Conservation (phyloP, 345 rosid species). For the Theobroma cacao region DNA sequence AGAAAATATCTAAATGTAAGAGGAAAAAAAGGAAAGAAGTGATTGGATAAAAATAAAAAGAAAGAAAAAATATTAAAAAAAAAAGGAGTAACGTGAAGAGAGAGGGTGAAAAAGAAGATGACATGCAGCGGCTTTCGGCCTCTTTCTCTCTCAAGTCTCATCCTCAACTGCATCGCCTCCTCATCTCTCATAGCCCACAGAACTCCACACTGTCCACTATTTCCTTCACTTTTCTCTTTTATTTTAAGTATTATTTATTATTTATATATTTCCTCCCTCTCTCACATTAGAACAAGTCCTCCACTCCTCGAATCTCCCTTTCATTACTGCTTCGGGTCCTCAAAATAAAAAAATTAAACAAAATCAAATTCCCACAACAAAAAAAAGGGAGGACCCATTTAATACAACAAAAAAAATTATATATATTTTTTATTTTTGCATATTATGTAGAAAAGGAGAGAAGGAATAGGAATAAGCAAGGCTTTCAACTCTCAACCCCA, state of each 20-base stretch:
- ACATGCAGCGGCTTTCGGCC: slow-evolving; percentile 52
- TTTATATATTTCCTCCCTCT: background rate
- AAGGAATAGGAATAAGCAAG: background rate
- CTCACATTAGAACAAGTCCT: slow-evolving; percentile 25
- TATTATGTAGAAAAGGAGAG: background rate
- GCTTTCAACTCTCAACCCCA: slow-evolving; percentile 3
- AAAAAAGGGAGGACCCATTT: slow-evolving; percentile 23
- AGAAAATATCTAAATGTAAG: background rate
- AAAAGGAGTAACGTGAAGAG: slow-evolving; percentile 4
- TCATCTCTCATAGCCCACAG: too few species aligned
- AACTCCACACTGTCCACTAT: background rate
- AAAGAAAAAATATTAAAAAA: background rate
- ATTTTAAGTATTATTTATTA: background rate
- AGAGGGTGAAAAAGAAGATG: slow-evolving; percentile 18
- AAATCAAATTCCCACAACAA: background rate
- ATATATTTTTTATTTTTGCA: background rate
- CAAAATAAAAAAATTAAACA: slow-evolving; percentile 15
- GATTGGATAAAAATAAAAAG: background rate
- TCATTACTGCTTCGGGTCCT: slow-evolving; percentile 31
- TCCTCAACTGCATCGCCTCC: background rate
- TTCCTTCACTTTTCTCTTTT: background rate
- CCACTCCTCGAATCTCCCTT: slow-evolving; percentile 39
- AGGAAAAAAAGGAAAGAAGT: too few species aligned
- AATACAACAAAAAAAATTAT: background rate
- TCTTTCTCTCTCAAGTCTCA: background rate